Evolutionary conservation across 805 yeast species (phyloP).

Genomic region (Wickerhamiella siamensis): DNA sequence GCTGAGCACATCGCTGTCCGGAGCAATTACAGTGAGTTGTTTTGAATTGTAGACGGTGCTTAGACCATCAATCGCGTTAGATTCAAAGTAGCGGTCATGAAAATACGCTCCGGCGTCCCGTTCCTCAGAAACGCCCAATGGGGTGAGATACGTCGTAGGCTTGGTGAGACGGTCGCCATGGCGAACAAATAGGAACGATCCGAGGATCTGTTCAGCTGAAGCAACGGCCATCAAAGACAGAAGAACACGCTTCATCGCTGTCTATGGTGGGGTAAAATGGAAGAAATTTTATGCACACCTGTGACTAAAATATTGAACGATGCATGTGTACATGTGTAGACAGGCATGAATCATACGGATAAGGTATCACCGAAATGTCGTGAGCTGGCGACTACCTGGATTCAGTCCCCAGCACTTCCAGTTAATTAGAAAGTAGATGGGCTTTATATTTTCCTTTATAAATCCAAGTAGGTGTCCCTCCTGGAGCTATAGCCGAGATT

Average conservation of each 20-base stretch:
- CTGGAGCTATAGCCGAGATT: too few species aligned
- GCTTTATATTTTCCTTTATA: too few species aligned
- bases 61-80: conserved; percentile 17
- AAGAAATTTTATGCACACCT: not conserved
- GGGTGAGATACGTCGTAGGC: conserved; percentile 32
- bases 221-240: conserved; percentile 1
- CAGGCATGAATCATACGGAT: too few species aligned
- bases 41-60: conserved; percentile 25
- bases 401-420: not conserved
- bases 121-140: conserved; percentile 31
- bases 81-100: conserved; percentile 31
- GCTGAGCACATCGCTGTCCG: conserved; percentile 27
- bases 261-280: not conserved
- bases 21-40: conserved; percentile 28
- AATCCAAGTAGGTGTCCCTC: too few species aligned
- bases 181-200: conserved; percentile 34
- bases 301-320: too few species aligned
- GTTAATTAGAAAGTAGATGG: too few species aligned
- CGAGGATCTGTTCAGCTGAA: conserved; percentile 21
- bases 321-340: too few species aligned
- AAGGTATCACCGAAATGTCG: too few species aligned
- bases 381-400: not conserved
- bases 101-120: conserved; percentile 29
- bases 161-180: conserved; percentile 37
- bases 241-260: not conserved